Percentiles rank a stretch among this genome's conserved stretches.
Evolutionary conservation across 1,139 yeast species (phyloP).

Genomic region (Candida anutae): DNA sequence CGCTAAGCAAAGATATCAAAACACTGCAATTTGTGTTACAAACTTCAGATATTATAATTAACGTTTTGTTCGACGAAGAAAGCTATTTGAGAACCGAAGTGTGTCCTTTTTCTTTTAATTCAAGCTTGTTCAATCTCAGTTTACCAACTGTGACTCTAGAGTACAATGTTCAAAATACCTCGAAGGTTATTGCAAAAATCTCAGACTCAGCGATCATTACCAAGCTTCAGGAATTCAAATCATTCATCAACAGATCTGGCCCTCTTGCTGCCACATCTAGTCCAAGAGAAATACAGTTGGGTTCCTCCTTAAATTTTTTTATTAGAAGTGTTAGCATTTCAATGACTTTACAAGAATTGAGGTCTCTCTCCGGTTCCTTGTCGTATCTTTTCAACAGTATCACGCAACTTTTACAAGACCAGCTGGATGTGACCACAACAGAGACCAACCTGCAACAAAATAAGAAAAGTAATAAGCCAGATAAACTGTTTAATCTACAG

Average conservation of each 20-base stretch:
- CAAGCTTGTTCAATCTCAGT: too few species aligned
- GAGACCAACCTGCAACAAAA: background rate
- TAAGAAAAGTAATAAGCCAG: too few species aligned
- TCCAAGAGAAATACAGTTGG: constrained; percentile 16
- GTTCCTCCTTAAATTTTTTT: constrained; percentile 11
- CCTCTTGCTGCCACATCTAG: constrained; percentile 15
- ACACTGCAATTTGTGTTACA: constrained; percentile 19
- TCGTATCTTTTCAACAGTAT: constrained; percentile 9
- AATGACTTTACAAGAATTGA: constrained; percentile 8
- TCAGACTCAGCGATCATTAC: constrained; percentile 14
- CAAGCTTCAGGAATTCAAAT: constrained; percentile 17
- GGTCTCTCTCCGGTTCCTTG: too few species aligned
- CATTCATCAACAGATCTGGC: constrained; percentile 13
- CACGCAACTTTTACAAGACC: constrained; percentile 4
- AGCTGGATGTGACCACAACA: background rate
- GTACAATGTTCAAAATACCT: too few species aligned
- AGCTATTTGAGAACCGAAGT: constrained; percentile 13
- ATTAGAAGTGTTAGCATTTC: constrained; percentile 13
- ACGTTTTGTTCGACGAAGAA: constrained; percentile 6
- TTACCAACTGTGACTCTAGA: too few species aligned
- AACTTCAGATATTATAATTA: constrained; percentile 20
- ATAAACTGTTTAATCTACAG: background rate
- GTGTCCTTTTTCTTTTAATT: constrained; percentile 32
- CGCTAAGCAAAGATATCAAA: background rate
- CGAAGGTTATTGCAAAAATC: constrained; percentile 17